Percentiles rank a stretch among this genome's conserved stretches.
These are phyloP conservation scores for Suillus alpinus DNA, from an alignment of 768 basidiomycete species.

Conservation along the genomic window DNA sequence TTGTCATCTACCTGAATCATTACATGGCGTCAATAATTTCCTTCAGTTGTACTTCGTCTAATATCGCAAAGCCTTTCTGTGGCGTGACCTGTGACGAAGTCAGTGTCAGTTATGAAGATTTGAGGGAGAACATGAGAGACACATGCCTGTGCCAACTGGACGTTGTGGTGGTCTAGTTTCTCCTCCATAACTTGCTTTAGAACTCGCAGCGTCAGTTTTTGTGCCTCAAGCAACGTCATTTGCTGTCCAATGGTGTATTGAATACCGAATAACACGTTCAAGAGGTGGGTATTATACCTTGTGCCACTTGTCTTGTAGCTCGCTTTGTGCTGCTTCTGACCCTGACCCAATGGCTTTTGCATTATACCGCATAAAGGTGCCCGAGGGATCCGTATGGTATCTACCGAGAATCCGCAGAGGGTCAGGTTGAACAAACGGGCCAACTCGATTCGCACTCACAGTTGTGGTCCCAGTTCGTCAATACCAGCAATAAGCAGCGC, in stretches of 20 bases:
- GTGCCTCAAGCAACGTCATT: constrained; percentile 89
- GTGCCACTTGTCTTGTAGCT: constrained; percentile 96
- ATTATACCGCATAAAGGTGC: constrained; percentile 94
- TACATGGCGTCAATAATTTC: constrained; percentile 83
- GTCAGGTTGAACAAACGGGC: constrained; percentile 5
- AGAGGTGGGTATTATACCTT: constrained; percentile 50
- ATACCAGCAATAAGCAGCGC: constrained; percentile 96
- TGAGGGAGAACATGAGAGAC: background rate
- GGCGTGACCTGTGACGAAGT: constrained; percentile 62
- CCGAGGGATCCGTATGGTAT: constrained; percentile 97
- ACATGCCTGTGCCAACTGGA: constrained; percentile 89
- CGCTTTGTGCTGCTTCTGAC: constrained; percentile 95
- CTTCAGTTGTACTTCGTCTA: constrained; percentile 79
- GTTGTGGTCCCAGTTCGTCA: constrained; percentile 92
- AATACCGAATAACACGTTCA: constrained; percentile 6
- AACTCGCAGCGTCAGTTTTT: constrained; percentile 80
- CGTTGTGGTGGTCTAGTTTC: constrained; percentile 97
- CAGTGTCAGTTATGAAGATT: constrained; percentile 1
- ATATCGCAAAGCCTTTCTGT: constrained; percentile 82
- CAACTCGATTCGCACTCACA: constrained; percentile 53
- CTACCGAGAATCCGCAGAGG: constrained; percentile 37
- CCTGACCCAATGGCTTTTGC: constrained; percentile 99
- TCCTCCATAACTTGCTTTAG: constrained; percentile 99
- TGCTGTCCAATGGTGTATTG: constrained; percentile 47
- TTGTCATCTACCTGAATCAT: constrained; percentile 19